phyloP scores from a whole-genome alignment of 306 rosid species.

The Glycine soja region DNA sequence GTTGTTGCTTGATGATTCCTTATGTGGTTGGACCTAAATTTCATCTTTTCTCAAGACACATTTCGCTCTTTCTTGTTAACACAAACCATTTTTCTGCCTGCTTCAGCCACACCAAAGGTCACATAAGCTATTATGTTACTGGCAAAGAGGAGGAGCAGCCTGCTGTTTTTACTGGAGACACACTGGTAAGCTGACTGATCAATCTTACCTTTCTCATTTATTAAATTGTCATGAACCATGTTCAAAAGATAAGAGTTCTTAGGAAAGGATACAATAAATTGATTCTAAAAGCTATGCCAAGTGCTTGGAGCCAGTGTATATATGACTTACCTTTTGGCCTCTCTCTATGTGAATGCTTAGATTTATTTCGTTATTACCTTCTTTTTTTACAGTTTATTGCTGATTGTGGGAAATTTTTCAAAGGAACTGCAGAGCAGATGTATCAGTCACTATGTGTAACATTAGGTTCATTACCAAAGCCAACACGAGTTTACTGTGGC shows the following conservation, averaged over 20 bases:
- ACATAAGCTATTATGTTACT: constrained; percentile 84
- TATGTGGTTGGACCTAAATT: constrained; percentile 15
- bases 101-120: constrained; percentile 95
- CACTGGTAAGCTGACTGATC: constrained; percentile 66
- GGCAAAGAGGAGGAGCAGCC: constrained; percentile 74
- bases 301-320: constrained; percentile 2
- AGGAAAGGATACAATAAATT: neutral
- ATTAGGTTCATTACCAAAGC: constrained; percentile 80
- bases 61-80: constrained; percentile 39
- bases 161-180: constrained; percentile 96
- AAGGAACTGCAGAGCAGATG: constrained; percentile 98
- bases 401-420: constrained; percentile 87
- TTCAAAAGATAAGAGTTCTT: constrained; percentile 4
- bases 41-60: neutral
- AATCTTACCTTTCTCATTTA: constrained; percentile 8
- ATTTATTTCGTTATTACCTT: constrained; percentile 39
- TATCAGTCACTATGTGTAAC: constrained; percentile 79
- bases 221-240: neutral
- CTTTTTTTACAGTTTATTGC: constrained; percentile 70
- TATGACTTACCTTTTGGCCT: neutral
- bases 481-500: constrained; percentile 87
- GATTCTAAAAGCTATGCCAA: constrained; percentile 12
- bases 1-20: neutral
- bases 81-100: constrained; percentile 32
- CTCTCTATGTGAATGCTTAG: neutral